Evolutionary conservation across 169 alveolate genomes (phyloP).

Genomic region (Eimeria mitis): DNA sequence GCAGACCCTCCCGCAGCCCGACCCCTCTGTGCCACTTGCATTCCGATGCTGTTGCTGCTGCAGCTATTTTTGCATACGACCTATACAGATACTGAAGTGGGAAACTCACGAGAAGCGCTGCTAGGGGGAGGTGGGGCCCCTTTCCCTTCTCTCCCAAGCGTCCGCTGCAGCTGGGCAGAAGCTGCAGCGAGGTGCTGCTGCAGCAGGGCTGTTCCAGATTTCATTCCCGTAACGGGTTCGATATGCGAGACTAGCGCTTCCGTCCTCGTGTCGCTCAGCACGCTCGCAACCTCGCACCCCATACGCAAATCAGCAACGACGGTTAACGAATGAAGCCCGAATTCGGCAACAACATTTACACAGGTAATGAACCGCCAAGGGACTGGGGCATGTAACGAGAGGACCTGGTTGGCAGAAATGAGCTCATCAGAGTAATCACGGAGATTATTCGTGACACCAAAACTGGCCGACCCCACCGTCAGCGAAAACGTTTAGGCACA

Average conservation of each 20-base stretch:
- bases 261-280: slow-evolving; percentile 62
- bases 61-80: background rate
- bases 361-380: background rate
- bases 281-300: slow-evolving; percentile 53
- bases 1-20: background rate
- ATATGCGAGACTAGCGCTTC: slow-evolving; percentile 62
- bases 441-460: background rate
- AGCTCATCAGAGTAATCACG: background rate
- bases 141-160: slow-evolving; percentile 34
- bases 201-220: slow-evolving; percentile 69
- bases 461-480: background rate
- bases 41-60: background rate
- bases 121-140: background rate
- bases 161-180: slow-evolving; percentile 45
- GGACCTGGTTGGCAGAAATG: background rate
- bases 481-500: background rate
- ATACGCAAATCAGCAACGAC: background rate
- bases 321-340: background rate
- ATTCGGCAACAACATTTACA: background rate
- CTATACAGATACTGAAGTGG: background rate
- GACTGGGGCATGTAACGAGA: background rate
- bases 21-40: background rate
- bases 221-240: slow-evolving; percentile 72
- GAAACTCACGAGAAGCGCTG: slow-evolving; percentile 15
- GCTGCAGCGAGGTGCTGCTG: slow-evolving; percentile 70